These are phyloP conservation scores for Hyparrhenia diplandra DNA, from an alignment of 176 grass and related monocot genomes.

Conservation along the genomic window DNA sequence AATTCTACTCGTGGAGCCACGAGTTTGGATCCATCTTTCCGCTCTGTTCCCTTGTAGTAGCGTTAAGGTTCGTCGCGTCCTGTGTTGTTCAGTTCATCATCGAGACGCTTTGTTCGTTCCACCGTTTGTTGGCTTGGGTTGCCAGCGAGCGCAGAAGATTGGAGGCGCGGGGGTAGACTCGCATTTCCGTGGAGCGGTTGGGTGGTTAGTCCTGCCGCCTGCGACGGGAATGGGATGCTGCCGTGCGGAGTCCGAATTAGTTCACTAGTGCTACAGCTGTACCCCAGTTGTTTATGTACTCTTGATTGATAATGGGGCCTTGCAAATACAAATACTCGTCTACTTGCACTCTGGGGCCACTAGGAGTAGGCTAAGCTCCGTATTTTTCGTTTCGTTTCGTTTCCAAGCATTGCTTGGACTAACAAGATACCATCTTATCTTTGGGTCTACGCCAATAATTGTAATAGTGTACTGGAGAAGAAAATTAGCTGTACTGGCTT, in stretches of 20 bases:
- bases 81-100: background rate
- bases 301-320: background rate
- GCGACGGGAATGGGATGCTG: background rate
- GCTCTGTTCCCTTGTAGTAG: background rate
- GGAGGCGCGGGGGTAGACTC: no score
- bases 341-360: conserved; percentile 1
- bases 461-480: background rate
- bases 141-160: no score
- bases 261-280: conserved; percentile 34
- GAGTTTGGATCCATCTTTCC: no score
- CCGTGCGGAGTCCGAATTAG: background rate
- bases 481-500: background rate
- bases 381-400: background rate
- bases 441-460: conserved; percentile 6
- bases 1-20: no score
- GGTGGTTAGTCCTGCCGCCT: conserved; percentile 11
- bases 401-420: background rate
- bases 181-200: conserved; percentile 30
- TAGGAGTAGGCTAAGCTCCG: background rate
- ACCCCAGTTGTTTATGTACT: conserved; percentile 29
- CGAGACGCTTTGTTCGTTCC: no score
- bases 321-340: background rate
- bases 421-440: conserved; percentile 17
- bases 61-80: background rate
- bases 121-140: background rate